Base-by-base conservation (phyloP, 148 eudicot species). In the Camellia granthamiana region DNA sequence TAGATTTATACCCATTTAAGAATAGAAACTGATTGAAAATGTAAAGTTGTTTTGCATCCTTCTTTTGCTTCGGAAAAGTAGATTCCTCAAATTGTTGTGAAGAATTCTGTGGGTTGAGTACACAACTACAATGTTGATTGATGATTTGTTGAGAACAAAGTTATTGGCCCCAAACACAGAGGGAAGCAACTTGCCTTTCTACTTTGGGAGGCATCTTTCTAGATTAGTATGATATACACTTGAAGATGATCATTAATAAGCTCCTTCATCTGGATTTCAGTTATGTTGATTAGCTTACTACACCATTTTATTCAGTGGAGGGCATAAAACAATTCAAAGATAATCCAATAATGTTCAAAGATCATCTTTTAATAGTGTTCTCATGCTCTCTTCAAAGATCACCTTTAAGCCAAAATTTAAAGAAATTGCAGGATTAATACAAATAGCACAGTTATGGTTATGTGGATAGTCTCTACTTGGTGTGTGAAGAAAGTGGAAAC, bases 41-140 rank as follows among this genome's bases (percentile, higher is more conserved):
- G 59, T 38, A 65, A 65, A 81, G 82, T 51, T 38, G 67, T 47
- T 74, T 80, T 86, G 2, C 73, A 64, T 61, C 78, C 66, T 55
- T 79, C 78, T 76, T 55, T 78, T 77, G 83, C 80, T 78, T 69
- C 82, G 12, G 69, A 72, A 82, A 77, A 81, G 84, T 81, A 63
- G 86, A 84, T 87, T 87, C 85, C 77, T 79, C 79, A 70, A 84
- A 51, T 79, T 43, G 81, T 69, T 73, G 65, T 73, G 65, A 63
- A 49, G 71, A 65, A 16, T 80, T 43, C 46, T 13, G 44, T 65
- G 14, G 47, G 58, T 11, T 75, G 69, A 60, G 77, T 65, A 21
- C 54, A 16, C 64, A 76, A 47, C 69, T 15, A 69, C 12, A 69
- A 60, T 69, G 55, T 49, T 56, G 69, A 10, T 68, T 67, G 77